Conservation (phyloP, 2,329 filamentous ascomycete species). For the Fusarium marasasianum region DNA sequence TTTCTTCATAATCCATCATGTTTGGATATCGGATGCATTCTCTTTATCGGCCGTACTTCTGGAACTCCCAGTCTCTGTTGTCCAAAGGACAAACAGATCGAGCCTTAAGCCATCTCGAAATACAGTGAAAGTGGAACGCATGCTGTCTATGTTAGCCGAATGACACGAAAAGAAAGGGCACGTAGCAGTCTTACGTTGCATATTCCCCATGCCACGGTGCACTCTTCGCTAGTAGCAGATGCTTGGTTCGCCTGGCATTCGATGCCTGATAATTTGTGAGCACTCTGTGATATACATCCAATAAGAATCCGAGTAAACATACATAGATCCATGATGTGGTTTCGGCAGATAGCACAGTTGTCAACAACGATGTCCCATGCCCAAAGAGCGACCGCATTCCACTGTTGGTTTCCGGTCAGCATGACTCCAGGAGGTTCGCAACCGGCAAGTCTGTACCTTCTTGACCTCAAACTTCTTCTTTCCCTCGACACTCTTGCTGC, state of each 20-base stretch:
- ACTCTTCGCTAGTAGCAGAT: conserved; percentile 96
- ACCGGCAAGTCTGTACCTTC: conserved; percentile 71
- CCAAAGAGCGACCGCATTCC: conserved; percentile 98
- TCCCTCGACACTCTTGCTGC: conserved; percentile 65
- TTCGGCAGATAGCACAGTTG: conserved; percentile 98
- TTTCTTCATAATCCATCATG: conserved; percentile 7
- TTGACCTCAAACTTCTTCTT: conserved; percentile 99
- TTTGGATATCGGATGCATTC: neutral
- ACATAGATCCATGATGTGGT: conserved; percentile 99
- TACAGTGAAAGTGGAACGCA: conserved; percentile 99
- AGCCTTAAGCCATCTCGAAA: conserved; percentile 99
- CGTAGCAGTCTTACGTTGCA: conserved; percentile 80
- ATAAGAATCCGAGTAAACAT: conserved; percentile 47
- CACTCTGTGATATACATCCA: neutral
- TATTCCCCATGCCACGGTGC: conserved; percentile 98
- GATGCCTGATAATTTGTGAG: conserved; percentile 70
- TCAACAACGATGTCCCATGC: conserved; percentile 99
- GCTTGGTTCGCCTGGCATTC: conserved; percentile 99
- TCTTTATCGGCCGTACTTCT: conserved; percentile 85
- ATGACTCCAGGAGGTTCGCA: neutral
- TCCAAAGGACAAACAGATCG: conserved; percentile 97
- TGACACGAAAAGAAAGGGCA: neutral
- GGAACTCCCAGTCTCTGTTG: conserved; percentile 99
- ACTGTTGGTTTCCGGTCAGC: conserved; percentile 63
- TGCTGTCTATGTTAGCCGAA: conserved; percentile 70